Evolutionary conservation across 192 early-diverging fungal genomes (phyloP).

Genomic region (Rhizophagus clarus): DNA sequence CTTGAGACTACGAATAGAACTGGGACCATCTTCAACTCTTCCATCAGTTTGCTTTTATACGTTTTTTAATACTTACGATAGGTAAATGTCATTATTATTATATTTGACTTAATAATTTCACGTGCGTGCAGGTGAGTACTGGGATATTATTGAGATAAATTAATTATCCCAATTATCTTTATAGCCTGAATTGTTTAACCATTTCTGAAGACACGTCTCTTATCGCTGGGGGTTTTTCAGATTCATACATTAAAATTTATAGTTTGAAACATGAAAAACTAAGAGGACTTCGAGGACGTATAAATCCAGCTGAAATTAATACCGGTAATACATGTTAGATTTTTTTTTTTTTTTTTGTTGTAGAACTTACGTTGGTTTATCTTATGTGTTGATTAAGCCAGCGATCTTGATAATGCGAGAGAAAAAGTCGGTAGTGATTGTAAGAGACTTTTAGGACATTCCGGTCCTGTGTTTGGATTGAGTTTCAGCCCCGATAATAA

Average conservation of each 20-base stretch:
- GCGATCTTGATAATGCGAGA: constrained; percentile 61
- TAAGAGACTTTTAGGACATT: constrained; percentile 82
- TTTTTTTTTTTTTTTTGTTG: not conserved
- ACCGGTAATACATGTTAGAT: not conserved
- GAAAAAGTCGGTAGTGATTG: constrained; percentile 62
- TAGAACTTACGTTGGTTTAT: not conserved
- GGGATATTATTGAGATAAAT: too few relatives aligned
- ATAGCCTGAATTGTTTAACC: constrained; percentile 80
- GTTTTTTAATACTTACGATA: constrained; percentile 90
- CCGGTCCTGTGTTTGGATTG: constrained; percentile 86
- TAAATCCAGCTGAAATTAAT: constrained; percentile 60
- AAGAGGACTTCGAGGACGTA: constrained; percentile 60
- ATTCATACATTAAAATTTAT: constrained; percentile 94
- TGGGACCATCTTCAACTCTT: constrained; percentile 64
- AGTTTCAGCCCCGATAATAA: constrained; percentile 85
- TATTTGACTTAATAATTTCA: too few relatives aligned
- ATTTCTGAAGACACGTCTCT: constrained; percentile 81
- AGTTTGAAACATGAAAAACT: constrained; percentile 79
- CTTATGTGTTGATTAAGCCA: constrained; percentile 34
- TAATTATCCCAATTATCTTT: constrained; percentile 9
- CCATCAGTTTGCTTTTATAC: constrained; percentile 95
- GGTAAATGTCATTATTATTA: constrained; percentile 34
- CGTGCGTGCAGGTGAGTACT: too few relatives aligned
- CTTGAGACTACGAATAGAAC: constrained; percentile 67
- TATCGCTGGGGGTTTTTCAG: constrained; percentile 89